Conservation (phyloP, 2,329 filamentous ascomycete species). For the Apiospora saccharicola region DNA sequence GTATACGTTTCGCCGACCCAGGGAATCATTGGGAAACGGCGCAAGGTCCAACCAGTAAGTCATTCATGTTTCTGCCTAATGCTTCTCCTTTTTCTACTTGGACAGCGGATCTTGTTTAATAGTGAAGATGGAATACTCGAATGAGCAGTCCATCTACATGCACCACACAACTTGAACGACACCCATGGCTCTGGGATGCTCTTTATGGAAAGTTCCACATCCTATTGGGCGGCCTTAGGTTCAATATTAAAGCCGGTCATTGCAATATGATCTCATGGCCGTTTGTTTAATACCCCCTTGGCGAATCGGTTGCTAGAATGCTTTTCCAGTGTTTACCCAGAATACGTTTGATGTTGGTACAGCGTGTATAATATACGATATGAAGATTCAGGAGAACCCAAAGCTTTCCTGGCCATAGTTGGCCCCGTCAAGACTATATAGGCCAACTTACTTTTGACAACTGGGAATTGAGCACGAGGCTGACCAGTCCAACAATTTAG, state of each 20-base stretch:
- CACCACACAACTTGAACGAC: too few species aligned
- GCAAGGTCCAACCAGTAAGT: conserved; percentile 88
- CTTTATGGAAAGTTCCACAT: not conserved
- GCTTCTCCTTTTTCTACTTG: not conserved
- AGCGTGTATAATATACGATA: not conserved
- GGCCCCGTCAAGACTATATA: not conserved
- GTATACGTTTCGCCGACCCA: conserved; percentile 80
- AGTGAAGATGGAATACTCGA: not conserved
- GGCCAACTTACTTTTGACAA: not conserved
- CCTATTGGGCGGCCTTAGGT: not conserved
- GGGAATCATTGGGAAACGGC: conserved; percentile 82
- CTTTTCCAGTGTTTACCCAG: not conserved
- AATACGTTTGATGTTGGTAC: not conserved
- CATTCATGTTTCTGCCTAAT: not conserved
- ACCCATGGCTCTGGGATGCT: too few species aligned
- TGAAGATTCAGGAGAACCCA: too few species aligned
- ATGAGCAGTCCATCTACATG: not conserved
- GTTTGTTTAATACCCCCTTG: too few species aligned
- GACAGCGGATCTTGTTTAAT: not conserved
- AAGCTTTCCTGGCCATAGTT: not conserved
- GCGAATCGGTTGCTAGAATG: too few species aligned
- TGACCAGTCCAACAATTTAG: conserved; percentile 40
- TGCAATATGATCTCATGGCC: too few species aligned
- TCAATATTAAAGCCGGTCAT: not conserved
- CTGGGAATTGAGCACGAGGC: not conserved